Percentiles rank a stretch among this genome's conserved stretches.
Evolutionary conservation across 2,329 filamentous ascomycete genomes (phyloP).

Genomic region (Fusarium concolor): DNA sequence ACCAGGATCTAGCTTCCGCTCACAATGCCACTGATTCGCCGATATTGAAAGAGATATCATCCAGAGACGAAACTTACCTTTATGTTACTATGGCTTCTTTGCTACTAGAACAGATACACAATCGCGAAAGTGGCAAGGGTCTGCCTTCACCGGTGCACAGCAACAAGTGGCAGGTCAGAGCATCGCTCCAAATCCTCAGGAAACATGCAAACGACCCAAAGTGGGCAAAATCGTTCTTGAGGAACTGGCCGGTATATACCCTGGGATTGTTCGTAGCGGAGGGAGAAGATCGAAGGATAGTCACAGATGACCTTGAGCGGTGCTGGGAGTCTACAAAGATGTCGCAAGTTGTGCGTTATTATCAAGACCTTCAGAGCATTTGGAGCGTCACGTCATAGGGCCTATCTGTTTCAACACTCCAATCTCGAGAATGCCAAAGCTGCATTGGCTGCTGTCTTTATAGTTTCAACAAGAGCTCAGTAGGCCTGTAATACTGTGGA

Average conservation of each 20-base stretch:
- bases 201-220: conserved; percentile 16
- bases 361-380: conserved; percentile 32
- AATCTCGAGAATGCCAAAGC: no score
- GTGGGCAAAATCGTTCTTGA: conserved; percentile 46
- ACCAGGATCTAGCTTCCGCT: neutral
- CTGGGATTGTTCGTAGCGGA: conserved; percentile 32
- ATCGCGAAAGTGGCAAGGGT: neutral
- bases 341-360: conserved; percentile 30
- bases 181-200: conserved; percentile 24
- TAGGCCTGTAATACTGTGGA: no score
- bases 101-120: conserved; percentile 29
- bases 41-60: conserved; percentile 5
- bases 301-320: conserved; percentile 31
- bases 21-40: neutral
- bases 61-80: conserved; percentile 33
- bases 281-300: conserved; percentile 16
- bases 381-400: conserved; percentile 6
- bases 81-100: conserved; percentile 37
- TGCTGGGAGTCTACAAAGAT: conserved; percentile 31
- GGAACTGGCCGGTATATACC: conserved; percentile 43
- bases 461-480: no score
- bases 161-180: conserved; percentile 33
- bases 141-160: neutral
- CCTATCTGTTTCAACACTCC: no score
- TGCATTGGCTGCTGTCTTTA: no score